Percentiles rank a stretch among this genome's conserved stretches.
These are phyloP conservation scores for Aquilaria sinensis DNA, from an alignment of 345 rosid species.

Conservation along the genomic window DNA sequence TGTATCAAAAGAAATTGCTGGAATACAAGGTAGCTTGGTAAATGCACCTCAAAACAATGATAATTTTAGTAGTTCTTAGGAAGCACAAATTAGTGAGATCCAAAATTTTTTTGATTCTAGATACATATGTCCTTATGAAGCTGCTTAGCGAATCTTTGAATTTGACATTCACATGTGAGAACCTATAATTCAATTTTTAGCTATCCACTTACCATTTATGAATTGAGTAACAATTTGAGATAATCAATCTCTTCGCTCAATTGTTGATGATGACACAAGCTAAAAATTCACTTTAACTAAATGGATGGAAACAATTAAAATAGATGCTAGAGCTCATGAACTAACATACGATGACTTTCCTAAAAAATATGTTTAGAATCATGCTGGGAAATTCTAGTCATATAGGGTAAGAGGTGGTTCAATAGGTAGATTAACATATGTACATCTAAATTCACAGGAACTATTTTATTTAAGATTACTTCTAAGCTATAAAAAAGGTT, in stretches of 20 bases:
- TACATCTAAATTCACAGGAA: too few species aligned
- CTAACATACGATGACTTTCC: constrained; percentile 9
- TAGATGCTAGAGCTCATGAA: background rate
- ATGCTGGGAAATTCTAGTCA: background rate
- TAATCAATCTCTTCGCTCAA: background rate
- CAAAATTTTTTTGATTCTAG: background rate
- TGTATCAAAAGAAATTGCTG: background rate
- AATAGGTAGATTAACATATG: too few species aligned
- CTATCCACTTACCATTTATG: background rate
- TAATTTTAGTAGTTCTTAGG: too few species aligned
- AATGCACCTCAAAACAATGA: background rate
- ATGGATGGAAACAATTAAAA: background rate
- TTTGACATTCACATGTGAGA: background rate
- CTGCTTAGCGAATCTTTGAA: background rate
- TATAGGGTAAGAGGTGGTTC: too few species aligned
- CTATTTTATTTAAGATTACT: too few species aligned
- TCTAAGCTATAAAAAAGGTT: too few species aligned
- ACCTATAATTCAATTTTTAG: background rate
- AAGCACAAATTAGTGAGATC: background rate
- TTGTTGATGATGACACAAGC: background rate
- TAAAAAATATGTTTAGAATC: background rate
- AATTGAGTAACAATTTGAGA: background rate
- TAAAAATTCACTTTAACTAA: background rate
- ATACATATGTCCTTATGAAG: background rate
- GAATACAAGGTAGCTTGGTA: background rate